Evolutionary conservation across 2,329 filamentous ascomycete genomes (phyloP).

Genomic region (Diaporthe humulicola): DNA sequence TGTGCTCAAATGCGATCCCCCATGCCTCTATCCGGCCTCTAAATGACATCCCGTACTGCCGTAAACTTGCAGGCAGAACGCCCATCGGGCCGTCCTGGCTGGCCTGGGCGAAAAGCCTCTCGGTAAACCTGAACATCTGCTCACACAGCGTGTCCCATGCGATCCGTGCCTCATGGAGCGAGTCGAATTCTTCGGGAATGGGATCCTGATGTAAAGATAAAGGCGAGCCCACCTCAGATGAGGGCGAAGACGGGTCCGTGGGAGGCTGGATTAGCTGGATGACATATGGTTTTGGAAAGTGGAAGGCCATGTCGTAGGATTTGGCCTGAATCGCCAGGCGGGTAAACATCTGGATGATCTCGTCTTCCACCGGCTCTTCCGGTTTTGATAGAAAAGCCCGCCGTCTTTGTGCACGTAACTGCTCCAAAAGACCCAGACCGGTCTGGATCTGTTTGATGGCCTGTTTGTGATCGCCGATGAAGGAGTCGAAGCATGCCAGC

Average conservation of each 20-base stretch:
- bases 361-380: constrained; percentile 67
- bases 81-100: constrained; percentile 65
- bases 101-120: constrained; percentile 63
- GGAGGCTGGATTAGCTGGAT: constrained; percentile 62
- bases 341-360: constrained; percentile 74
- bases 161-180: constrained; percentile 66
- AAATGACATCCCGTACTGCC: constrained; percentile 62
- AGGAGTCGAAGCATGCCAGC: constrained; percentile 77
- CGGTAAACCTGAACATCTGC: constrained; percentile 70
- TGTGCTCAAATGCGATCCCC: constrained; percentile 68
- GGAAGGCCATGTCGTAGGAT: constrained; percentile 77
- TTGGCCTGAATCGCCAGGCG: constrained; percentile 75
- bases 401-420: constrained; percentile 61
- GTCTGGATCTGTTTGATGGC: constrained; percentile 73
- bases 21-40: constrained; percentile 66
- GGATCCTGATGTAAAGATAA: constrained; percentile 53
- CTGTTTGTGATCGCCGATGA: constrained; percentile 73
- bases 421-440: constrained; percentile 68
- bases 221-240: constrained; percentile 59
- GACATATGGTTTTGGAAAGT: constrained; percentile 73
- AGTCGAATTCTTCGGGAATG: constrained; percentile 61
- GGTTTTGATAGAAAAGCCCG: constrained; percentile 53
- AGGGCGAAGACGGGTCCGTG: constrained; percentile 55
- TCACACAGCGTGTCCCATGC: constrained; percentile 70
- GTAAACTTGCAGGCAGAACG: constrained; percentile 63